Evolutionary conservation across 768 basidiomycete species (phyloP).

Genomic region (Kwoniella mangroviensis): DNA sequence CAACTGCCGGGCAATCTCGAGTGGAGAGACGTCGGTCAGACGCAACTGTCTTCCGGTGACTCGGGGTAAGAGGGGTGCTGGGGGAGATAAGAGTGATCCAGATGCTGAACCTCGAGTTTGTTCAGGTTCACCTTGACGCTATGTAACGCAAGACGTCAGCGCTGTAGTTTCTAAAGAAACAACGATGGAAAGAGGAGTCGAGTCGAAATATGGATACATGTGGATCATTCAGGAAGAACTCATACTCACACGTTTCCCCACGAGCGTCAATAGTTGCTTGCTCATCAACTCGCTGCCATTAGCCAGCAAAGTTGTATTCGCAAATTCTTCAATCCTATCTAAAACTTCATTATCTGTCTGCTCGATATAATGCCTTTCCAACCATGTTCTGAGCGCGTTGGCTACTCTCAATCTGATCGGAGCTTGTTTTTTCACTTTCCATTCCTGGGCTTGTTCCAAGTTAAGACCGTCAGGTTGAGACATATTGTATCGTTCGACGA

Average conservation of each 20-base stretch:
- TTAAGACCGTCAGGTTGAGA: slow-evolving; percentile 72
- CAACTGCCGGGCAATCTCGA: slow-evolving; percentile 89
- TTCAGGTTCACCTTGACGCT: slow-evolving; percentile 40
- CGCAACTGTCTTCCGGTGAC: slow-evolving; percentile 61
- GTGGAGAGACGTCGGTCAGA: slow-evolving; percentile 79
- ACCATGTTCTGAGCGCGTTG: slow-evolving; percentile 88
- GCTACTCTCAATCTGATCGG: slow-evolving; percentile 85
- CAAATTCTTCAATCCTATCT: slow-evolving; percentile 79
- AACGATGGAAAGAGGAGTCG: not conserved
- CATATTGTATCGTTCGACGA: slow-evolving; percentile 79
- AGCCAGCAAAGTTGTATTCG: slow-evolving; percentile 62
- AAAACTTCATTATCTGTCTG: slow-evolving; percentile 83
- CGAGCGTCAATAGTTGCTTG: slow-evolving; percentile 72
- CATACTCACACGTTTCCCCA: slow-evolving; percentile 76
- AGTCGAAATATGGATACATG: not conserved
- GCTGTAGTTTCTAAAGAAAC: too few species aligned
- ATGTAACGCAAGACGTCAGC: not conserved
- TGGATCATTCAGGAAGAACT: not conserved
- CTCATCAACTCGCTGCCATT: slow-evolving; percentile 64
- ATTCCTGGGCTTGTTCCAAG: slow-evolving; percentile 70
- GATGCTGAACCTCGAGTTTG: slow-evolving; percentile 38
- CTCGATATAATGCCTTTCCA: slow-evolving; percentile 75
- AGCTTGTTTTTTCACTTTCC: slow-evolving; percentile 83
- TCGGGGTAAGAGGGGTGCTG: slow-evolving; percentile 49
- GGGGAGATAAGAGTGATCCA: slow-evolving; percentile 45